Evolutionary conservation across 768 basidiomycete genomes (phyloP).

Genomic region (Boletus huronensis): DNA sequence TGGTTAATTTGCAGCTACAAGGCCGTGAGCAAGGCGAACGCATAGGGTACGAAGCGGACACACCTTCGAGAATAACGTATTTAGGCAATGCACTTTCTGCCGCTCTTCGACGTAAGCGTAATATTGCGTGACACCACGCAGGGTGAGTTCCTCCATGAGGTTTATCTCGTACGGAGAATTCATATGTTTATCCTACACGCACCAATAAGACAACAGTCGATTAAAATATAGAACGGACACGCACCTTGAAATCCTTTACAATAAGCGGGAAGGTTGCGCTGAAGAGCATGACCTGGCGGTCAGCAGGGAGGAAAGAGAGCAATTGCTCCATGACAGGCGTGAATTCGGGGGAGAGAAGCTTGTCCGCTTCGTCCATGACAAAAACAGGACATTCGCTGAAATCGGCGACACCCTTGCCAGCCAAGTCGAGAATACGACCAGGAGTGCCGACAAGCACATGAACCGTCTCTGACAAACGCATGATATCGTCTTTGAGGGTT

Average conservation of each 20-base stretch:
- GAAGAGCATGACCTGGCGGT: conserved; percentile 98
- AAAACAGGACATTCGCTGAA: conserved; percentile 93
- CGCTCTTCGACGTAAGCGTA: conserved; percentile 99
- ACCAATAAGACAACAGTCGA: conserved; percentile 7
- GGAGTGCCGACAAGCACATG: conserved; percentile 98
- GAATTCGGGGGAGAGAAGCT: conserved; percentile 95
- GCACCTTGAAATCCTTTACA: conserved; percentile 97
- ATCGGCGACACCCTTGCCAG: conserved; percentile 90
- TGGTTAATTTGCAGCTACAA: conserved; percentile 98
- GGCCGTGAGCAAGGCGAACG: conserved; percentile 3
- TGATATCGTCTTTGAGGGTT: conserved; percentile 95
- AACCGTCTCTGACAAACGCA: conserved; percentile 84
- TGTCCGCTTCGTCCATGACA: conserved; percentile 99
- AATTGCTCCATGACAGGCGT: conserved; percentile 98
- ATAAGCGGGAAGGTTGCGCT: conserved; percentile 99
- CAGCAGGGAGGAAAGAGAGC: conserved; percentile 74
- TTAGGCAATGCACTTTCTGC: conserved; percentile 99
- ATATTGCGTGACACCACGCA: conserved; percentile 98
- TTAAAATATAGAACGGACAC: neutral
- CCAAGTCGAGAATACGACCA: conserved; percentile 91
- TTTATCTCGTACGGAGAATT: conserved; percentile 94
- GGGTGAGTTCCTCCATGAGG: conserved; percentile 98
- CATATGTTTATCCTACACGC: conserved; percentile 89
- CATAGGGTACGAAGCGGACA: neutral
- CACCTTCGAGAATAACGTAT: conserved; percentile 98